Percentiles rank a stretch among this genome's conserved stretches.
Conservation (phyloP, 805 yeast genomes). For the Candida namnaoensis region DNA sequence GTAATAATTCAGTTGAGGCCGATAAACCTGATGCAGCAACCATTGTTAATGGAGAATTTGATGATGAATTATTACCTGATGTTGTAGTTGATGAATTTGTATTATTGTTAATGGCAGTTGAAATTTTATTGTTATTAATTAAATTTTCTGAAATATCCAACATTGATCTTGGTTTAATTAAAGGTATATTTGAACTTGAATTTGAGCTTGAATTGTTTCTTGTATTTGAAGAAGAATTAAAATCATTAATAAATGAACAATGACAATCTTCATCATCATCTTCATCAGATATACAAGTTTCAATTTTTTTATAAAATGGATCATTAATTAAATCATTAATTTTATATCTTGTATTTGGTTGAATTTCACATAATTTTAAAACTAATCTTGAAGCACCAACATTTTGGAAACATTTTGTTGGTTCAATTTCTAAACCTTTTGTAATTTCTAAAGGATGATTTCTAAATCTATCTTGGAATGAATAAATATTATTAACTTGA, state of each 20-base stretch:
- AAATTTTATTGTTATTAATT: neutral
- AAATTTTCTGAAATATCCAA: conserved; percentile 8
- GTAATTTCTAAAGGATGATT: conserved; percentile 38
- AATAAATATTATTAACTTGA: conserved; percentile 49
- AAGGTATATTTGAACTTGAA: conserved; percentile 3
- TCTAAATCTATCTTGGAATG: conserved; percentile 41
- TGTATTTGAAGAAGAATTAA: neutral
- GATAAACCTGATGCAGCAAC: neutral
- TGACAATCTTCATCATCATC: conserved; percentile 8
- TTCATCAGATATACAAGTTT: conserved; percentile 48
- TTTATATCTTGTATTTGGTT: conserved; percentile 41
- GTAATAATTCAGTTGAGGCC: neutral
- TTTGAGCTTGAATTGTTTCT: neutral
- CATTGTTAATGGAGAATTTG: neutral
- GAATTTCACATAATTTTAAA: conserved; percentile 69
- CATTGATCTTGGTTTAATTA: conserved; percentile 14
- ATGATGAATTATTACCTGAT: neutral
- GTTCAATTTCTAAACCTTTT: conserved; percentile 67
- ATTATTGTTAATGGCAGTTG: neutral
- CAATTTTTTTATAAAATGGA: conserved; percentile 53
- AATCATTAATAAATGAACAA: neutral
- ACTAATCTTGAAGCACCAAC: conserved; percentile 60
- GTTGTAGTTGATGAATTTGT: conserved; percentile 1
- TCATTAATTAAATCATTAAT: conserved; percentile 47
- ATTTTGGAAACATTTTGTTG: conserved; percentile 53